Evolutionary conservation across 495 filamentous ascomycete species (phyloP), one percentile per base, ranked within the genome.

Genomic region (Penicillium angulare): DNA sequence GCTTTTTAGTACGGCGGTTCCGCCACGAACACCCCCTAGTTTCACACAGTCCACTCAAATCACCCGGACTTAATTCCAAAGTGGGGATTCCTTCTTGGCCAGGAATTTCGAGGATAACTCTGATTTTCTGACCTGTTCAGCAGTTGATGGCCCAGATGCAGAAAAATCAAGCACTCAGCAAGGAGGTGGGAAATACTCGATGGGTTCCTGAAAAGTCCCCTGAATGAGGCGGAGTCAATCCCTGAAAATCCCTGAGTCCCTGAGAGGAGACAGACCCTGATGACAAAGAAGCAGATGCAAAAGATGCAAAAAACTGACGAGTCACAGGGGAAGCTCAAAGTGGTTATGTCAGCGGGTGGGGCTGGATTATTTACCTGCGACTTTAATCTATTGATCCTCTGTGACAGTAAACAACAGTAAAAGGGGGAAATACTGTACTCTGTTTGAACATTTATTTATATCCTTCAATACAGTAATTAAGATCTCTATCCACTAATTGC

Each of bases 11-110:
- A n/a, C n/a, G n/a, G n/a, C 21, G 45, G 46, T 49, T 47, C 55
- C 43, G 56, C 56, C 56, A 53, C 38, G 47, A 56, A 60, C 52
- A n/a, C 51, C 55, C 50, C 57, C 57, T 60, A 60, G 57, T 60
- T 60, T 60, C 57, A 60, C 50, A 39, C 31, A 29, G 15, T 46
- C 36, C 50, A 36, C 31, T 53, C 38, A 20, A 13, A 36, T 32
- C 10, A 29, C 41, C 31, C 1, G 22, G 22, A 18, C 16, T 16
- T 29, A 24, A n/a, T n/a, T 44, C 4, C n/a, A 16, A 5, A 16
- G 15, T 31, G 41, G 15, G 3, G 13, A 16, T 10, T 38, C 26
- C 26, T 6, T 38, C 20, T 20, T 2, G 8, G 3, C 33, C 33
- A 35, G 33, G 33, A 1, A 15, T 38, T 38, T 20, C 20, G 17